Percentiles rank a stretch among this genome's conserved stretches.
Conservation (phyloP, 805 yeast species). For the Cephaloascus albidus region DNA sequence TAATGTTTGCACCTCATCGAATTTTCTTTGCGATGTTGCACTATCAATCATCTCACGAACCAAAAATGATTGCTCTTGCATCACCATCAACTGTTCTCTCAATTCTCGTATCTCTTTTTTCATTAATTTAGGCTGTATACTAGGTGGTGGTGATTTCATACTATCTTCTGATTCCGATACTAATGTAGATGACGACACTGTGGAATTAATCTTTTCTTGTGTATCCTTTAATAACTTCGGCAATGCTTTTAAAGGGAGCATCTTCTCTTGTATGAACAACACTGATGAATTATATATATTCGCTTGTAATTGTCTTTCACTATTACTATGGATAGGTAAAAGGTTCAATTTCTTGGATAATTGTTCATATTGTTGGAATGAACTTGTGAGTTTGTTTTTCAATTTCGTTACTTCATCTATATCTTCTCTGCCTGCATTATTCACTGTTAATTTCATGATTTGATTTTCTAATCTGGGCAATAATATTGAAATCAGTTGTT, state of each 20-base stretch:
- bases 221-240: slow-evolving; percentile 33
- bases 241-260: slow-evolving; percentile 53
- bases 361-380: slow-evolving; percentile 22
- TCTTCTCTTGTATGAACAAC: slow-evolving; percentile 54
- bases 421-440: slow-evolving; percentile 3
- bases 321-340: neutral
- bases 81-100: slow-evolving; percentile 74
- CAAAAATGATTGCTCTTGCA: slow-evolving; percentile 74
- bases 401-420: slow-evolving; percentile 10
- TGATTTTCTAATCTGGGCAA: slow-evolving; percentile 11
- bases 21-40: slow-evolving; percentile 57
- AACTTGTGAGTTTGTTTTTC: slow-evolving; percentile 12
- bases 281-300: slow-evolving; percentile 52
- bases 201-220: slow-evolving; percentile 9
- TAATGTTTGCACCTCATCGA: slow-evolving; percentile 65
- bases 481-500: slow-evolving; percentile 12
- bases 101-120: slow-evolving; percentile 45
- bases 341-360: slow-evolving; percentile 13
- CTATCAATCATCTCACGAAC: slow-evolving; percentile 56
- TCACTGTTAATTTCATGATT: slow-evolving; percentile 4
- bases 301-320: slow-evolving; percentile 33
- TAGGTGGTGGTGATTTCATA: neutral
- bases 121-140: slow-evolving; percentile 23
- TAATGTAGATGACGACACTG: neutral
- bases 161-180: neutral